Evolutionary conservation across 495 filamentous ascomycete genomes (phyloP), one percentile per base, ranked within the genome.

Genomic region (Hypoxylon crocopeplum): DNA sequence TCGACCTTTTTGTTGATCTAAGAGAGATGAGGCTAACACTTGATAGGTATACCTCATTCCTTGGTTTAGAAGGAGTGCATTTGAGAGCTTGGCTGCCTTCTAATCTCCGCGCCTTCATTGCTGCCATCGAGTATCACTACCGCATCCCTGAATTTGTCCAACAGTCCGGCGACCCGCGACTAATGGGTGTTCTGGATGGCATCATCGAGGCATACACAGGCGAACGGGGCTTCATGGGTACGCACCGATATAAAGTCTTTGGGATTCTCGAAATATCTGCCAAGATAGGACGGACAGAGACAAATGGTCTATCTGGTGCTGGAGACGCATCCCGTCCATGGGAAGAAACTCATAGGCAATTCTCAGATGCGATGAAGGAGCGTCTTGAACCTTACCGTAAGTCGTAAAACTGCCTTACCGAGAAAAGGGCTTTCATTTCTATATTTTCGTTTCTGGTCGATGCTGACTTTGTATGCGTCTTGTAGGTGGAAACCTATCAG

Each of bases 351-450:
- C 79, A 80, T 57, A 69, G 57, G 38, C 77, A 79, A 59, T 75
- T 81, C 46, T 81, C 77, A 1, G 77, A 80, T 49, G 74, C 78
- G 5, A 82, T 82, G 77, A 80, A 78, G 50, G 79, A 82, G 51
- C 73, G 78, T 11, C 72, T 81, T 10, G 74, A 78, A 41, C 78
- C 77, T 0, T 77, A 69, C 49, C 71, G 79, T 63, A 24, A 66
- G 67, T 46, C 50, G 53, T 24, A 0, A 39, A 25, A 33, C 38
- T 29, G 5, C 25, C 12, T n/a, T n/a, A n/a, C n/a, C n/a, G n/a
- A n/a, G n/a, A n/a, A n/a, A n/a, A n/a, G n/a, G n/a, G n/a, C n/a
- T n/a, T n/a, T n/a, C n/a, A n/a, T n/a, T n/a, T n/a, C 7, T 13
- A 17, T 12, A 39, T 36, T 13, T 2, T 34, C 8, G 13, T 25